Evolutionary conservation across 1,139 yeast species (phyloP), one percentile per base, ranked within the genome.

Genomic region (Candida sanyaensis): DNA sequence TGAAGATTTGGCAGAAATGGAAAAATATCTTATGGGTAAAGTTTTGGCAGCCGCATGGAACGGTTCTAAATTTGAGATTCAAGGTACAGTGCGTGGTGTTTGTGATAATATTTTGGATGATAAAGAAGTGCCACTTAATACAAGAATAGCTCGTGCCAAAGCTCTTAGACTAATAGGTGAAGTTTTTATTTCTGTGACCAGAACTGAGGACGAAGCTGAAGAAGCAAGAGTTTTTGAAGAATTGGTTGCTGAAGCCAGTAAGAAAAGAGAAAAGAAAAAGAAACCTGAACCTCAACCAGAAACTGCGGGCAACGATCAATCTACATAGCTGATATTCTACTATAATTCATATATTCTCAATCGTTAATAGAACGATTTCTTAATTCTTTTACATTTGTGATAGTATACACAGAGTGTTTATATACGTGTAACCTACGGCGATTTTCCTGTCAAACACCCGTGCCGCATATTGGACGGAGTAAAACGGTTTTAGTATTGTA

Each of bases 21-120:
- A 92, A 62, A 86, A 91, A 58, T 78, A 86, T 49, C 71, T 92
- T 42, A 81, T 90, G 81, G 97, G 97, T 37, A 93, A 92, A 64
- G 92, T 92, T 3, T 73, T 92, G 44, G 92, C 95, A 4, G 97
- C 97, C 0, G 96, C 97, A 8, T 92, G 99, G 99, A 86, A 87
- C 43, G 98, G 97, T 0, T 88, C 97, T 23, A 84, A 84, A 58
- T 86, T 84, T 65, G 99, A 92, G 65, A 88, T 92, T 49, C 93
- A 88, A 62, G 81, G 93, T n/a, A 89, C 96, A 0, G 75, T 90
- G 32, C 73, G 97, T 50, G 89, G 83, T 23, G 97, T 92, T 12
- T 92, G 97, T 64, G 96, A 91, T 62, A 70, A 68, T 42, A 85
- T 91, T 4, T 72, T 93, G 45, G 86, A 86, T 55, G 89, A 87